A percentile compares a stretch with the other conserved stretches of the same genome.
phyloP scores from a whole-genome alignment of 495 filamentous ascomycete species.

The Trichoderma erinaceum region DNA sequence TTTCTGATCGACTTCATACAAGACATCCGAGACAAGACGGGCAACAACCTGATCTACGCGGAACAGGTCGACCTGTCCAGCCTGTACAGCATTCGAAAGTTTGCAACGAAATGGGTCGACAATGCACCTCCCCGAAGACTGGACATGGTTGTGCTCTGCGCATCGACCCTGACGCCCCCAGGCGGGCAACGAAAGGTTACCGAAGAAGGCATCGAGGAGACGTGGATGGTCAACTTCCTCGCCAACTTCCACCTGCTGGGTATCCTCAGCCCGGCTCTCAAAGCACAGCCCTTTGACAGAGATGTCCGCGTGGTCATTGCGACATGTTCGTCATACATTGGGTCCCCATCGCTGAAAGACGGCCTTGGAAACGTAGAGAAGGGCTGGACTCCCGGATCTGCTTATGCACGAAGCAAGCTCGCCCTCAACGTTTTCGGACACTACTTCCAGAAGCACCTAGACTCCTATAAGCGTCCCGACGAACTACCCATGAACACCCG shows the following conservation, averaged over 20 bases:
- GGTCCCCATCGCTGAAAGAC: constrained; percentile 53
- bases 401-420: constrained; percentile 83
- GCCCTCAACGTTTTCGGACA: constrained; percentile 81
- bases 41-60: constrained; percentile 86
- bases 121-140: constrained; percentile 87
- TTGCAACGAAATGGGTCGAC: constrained; percentile 98
- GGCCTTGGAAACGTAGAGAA: constrained; percentile 32
- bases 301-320: constrained; percentile 85
- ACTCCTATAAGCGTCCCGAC: constrained; percentile 75
- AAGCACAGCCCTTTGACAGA: constrained; percentile 85
- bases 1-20: constrained; percentile 91
- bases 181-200: constrained; percentile 50
- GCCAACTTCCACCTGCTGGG: constrained; percentile 91
- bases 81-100: constrained; percentile 79
- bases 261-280: constrained; percentile 79
- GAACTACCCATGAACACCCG: constrained; percentile 69
- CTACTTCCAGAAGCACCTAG: constrained; percentile 84
- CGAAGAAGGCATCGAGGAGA: constrained; percentile 73
- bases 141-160: constrained; percentile 88
- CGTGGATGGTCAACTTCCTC: constrained; percentile 92
- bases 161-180: constrained; percentile 62
- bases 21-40: constrained; percentile 71
- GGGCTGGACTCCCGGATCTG: constrained; percentile 45
- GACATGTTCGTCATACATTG: constrained; percentile 81
- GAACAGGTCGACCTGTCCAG: constrained; percentile 88